Evolutionary conservation across 352 stramenopile species (phyloP), one percentile per base, ranked within the genome.

Genomic region (Peronospora destructor): DNA sequence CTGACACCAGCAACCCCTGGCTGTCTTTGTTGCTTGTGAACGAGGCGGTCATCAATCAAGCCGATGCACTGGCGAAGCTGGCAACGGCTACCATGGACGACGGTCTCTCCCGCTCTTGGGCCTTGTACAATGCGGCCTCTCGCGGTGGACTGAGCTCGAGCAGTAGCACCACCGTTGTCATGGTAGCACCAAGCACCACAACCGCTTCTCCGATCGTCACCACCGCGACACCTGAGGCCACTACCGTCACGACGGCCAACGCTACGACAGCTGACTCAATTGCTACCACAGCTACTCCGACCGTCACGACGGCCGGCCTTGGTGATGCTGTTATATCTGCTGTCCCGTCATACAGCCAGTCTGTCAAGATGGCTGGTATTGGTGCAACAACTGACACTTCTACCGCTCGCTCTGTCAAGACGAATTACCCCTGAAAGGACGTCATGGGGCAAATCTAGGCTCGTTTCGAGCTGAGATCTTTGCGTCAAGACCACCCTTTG

Each of bases 21-120:
- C 45, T 81, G 10, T 91, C 79, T 16, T 41, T 91, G 28, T 26
- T 91, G 33, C 73, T 78, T 13, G 64, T 77, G 38, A 91, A 87
- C 67, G 64, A 80, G 50, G 74, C 80, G 0, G 52, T 51, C 0
- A 51, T 91, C 26, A 59, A 87, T 48, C 68, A 83, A 52, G 43
- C 65, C n/a, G 62, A 65, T 9, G 64, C 75, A 3, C 41, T 88
- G 34, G 13, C 52, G 2, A 68, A 73, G 10, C 56, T 87, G 11
- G 28, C 57, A 12, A 49, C 58, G 6, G 71, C 72, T 16, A 64
- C 59, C 10, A 71, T 87, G 64, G 75, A 87, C 51, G 78, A 84
- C 28, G 78, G 78, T 2, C 57, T 85, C 17, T 72, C 71, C 25
- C 67, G 68, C 8, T 77, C 73, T 0, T 87, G 75, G 75, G 75